phyloP scores from a whole-genome alignment of 345 rosid genomes.

The Syzygium grande region DNA sequence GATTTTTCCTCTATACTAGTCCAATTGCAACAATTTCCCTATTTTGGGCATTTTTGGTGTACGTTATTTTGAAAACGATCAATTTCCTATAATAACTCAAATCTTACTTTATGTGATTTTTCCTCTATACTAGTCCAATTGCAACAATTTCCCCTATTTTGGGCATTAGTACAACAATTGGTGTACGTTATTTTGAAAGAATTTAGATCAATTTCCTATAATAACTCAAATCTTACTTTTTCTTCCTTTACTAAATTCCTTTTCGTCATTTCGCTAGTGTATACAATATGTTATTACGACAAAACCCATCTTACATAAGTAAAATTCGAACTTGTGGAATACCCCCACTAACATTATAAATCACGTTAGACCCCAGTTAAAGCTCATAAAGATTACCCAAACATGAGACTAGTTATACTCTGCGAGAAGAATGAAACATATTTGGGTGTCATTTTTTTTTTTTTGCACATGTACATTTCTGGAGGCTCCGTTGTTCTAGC shows the following conservation, averaged over 20 bases:
- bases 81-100: background rate
- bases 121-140: background rate
- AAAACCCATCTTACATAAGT: accelerated
- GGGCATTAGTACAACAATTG: background rate
- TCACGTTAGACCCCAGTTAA: background rate
- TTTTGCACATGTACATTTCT: background rate
- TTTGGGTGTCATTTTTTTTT: background rate
- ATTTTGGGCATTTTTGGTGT: background rate
- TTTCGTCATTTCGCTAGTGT: background rate
- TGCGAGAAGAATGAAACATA: background rate
- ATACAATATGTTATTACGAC: accelerated
- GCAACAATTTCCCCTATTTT: background rate
- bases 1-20: background rate
- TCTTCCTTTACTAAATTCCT: background rate
- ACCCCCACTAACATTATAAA: background rate
- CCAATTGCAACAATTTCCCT: background rate
- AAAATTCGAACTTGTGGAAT: background rate
- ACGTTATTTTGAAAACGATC: background rate
- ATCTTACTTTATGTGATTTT: background rate
- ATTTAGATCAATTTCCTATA: background rate
- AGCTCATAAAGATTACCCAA: background rate
- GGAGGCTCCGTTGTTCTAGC: no score
- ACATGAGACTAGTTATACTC: background rate
- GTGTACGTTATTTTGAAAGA: background rate
- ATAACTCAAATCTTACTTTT: background rate